These are phyloP conservation scores for Pueraria montana DNA, from an alignment of 306 rosid genomes.

Conservation along the genomic window DNA sequence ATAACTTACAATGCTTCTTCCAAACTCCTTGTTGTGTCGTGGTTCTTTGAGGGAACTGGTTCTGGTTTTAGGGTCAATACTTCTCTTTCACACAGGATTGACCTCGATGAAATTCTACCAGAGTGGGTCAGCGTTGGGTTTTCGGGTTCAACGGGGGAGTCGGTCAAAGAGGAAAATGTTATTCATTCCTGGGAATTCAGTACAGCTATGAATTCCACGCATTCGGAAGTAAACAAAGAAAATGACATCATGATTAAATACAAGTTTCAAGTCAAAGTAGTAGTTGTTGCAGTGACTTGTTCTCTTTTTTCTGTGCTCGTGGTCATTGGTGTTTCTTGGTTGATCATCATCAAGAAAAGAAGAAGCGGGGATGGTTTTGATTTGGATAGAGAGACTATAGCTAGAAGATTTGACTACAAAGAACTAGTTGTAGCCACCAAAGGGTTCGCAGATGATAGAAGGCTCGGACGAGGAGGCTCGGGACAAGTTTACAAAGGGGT, in stretches of 20 bases:
- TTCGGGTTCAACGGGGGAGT: constrained; percentile 43
- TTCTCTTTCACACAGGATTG: constrained; percentile 27
- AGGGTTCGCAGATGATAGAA: constrained; percentile 47
- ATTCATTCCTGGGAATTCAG: constrained; percentile 59
- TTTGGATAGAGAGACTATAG: constrained; percentile 48
- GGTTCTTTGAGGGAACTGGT: constrained; percentile 35
- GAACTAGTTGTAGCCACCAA: constrained; percentile 55
- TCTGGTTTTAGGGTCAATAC: not conserved
- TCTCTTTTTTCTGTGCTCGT: too few species aligned
- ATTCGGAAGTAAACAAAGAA: not conserved
- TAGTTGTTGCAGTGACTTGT: too few species aligned
- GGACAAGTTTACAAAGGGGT: constrained; percentile 60
- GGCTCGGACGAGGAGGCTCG: constrained; percentile 61
- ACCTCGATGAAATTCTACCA: constrained; percentile 38
- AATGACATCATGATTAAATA: too few species aligned
- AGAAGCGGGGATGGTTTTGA: too few species aligned
- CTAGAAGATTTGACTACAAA: constrained; percentile 51
- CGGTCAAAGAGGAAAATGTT: too few species aligned
- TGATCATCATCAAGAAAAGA: too few species aligned
- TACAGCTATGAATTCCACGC: constrained; percentile 17
- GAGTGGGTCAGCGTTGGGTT: too few species aligned
- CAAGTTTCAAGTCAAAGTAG: too few species aligned
- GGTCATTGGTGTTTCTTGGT: too few species aligned
- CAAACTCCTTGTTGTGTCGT: constrained; percentile 23
- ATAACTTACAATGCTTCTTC: constrained; percentile 22